Percentiles rank a stretch among this genome's conserved stretches.
Evolutionary conservation across 1,139 yeast genomes (phyloP).

Genomic region (Yamadazyma pseudoaaseri): DNA sequence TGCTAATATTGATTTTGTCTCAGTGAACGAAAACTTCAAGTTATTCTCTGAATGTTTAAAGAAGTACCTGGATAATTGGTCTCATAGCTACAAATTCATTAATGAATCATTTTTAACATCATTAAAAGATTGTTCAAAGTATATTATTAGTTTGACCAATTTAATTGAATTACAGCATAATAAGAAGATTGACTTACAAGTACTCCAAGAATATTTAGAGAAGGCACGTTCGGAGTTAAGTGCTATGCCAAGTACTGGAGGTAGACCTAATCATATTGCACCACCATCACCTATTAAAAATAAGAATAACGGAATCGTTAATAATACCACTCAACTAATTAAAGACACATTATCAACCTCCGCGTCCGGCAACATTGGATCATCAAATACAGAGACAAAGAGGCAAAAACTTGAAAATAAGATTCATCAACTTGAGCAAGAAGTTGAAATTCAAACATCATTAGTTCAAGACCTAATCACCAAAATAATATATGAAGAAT

Average conservation of each 20-base stretch:
- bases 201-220: constrained; percentile 70
- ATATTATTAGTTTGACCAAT: constrained; percentile 71
- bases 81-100: constrained; percentile 50
- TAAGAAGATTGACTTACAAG: constrained; percentile 88
- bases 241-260: constrained; percentile 11
- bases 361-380: constrained; percentile 42
- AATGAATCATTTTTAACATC: constrained; percentile 84
- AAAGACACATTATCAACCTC: constrained; percentile 48
- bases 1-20: constrained; percentile 10
- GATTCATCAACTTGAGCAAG: constrained; percentile 41
- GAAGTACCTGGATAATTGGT: constrained; percentile 47
- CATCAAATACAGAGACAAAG: constrained; percentile 37
- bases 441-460: constrained; percentile 54
- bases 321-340: constrained; percentile 44
- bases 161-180: constrained; percentile 85
- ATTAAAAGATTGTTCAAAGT: constrained; percentile 84
- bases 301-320: constrained; percentile 34
- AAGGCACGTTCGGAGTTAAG: constrained; percentile 66
- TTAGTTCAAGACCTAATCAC: constrained; percentile 60
- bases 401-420: constrained; percentile 31
- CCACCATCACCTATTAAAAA: constrained; percentile 37
- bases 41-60: constrained; percentile 47
- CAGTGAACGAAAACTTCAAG: constrained; percentile 31
- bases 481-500: constrained; percentile 74
- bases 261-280: constrained; percentile 13